Base-by-base conservation (phyloP, 345 rosid genomes). In the Punica granatum region DNA sequence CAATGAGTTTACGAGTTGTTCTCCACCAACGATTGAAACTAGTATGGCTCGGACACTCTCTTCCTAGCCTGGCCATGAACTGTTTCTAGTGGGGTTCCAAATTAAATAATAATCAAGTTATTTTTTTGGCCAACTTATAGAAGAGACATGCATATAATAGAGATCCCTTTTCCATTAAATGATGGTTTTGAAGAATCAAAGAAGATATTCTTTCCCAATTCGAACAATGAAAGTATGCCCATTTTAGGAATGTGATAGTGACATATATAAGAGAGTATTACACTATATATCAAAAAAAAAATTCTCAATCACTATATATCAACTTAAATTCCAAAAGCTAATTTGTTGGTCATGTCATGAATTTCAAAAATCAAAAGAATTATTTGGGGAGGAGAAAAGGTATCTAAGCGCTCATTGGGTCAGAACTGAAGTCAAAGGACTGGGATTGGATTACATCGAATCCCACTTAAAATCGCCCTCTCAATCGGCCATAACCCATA, bases 131-230 rank as follows among this genome's bases (percentile, higher is more conserved):
- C n/a, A n/a, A n/a, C n/a, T n/a, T n/a, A n/a, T n/a, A n/a, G 6
- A 37, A 37, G 41, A 37, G 5, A 37, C 41, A 37, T 34, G 36
- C 25, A 18, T 3, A 49, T 9, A 8, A 16, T 8, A 23, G 15
- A 26, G 34, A 18, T 60, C 15, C 19, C 23, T 60, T 60, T 32
- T 60, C 2, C 23, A 31, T 31, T 32, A 32, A 60, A 60, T 60
- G 64, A 60, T 60, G n/a, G n/a, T 56, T 31, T 16, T 56, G 61
- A 16, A 6, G 16, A 32, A 21, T 61, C 39, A 61, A 61, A 6
- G 37, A 33, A 36, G 65, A 62, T 62, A 18, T 19, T 36, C 26
- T 62, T 62, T 35, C 65, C 65, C 44, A 25, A 62, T 34, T 36
- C 4, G 65, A 62, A 62, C 39, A 12, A 36, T 62, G 43, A 62